Percentiles rank a stretch among this genome's conserved stretches.
phyloP scores from a whole-genome alignment of 179 eudicot species.

The Monotropa hypopitys region DNA sequence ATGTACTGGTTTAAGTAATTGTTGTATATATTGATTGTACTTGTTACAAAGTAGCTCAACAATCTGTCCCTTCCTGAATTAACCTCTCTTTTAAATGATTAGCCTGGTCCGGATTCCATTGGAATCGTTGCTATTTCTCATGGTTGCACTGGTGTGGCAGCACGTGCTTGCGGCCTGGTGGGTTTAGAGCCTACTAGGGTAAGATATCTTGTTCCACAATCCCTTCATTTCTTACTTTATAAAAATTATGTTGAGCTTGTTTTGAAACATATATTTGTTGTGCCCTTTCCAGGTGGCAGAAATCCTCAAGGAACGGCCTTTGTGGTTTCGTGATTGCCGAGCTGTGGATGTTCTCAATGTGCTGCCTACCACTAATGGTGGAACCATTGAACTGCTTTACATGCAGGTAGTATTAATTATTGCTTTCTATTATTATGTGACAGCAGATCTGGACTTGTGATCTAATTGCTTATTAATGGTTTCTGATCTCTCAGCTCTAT shows the following conservation, averaged over 20 bases:
- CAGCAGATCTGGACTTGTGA: neutral
- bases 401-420: slow-evolving; percentile 59
- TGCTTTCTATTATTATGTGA: neutral
- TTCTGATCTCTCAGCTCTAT: slow-evolving; percentile 45
- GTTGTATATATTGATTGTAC: neutral
- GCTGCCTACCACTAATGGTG: slow-evolving; percentile 95
- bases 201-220: slow-evolving; percentile 7
- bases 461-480: neutral
- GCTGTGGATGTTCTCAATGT: slow-evolving; percentile 87
- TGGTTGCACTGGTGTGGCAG: slow-evolving; percentile 98
- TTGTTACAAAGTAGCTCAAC: neutral
- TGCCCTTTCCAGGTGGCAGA: slow-evolving; percentile 58
- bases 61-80: neutral
- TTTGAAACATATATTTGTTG: neutral
- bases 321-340: slow-evolving; percentile 95
- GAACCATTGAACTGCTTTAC: slow-evolving; percentile 95
- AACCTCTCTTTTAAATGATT: neutral
- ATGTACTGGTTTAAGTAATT: neutral
- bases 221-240: neutral
- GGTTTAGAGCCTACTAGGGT: slow-evolving; percentile 97
- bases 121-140: slow-evolving; percentile 99
- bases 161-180: slow-evolving; percentile 93
- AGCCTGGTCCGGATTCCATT: slow-evolving; percentile 99
- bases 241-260: neutral
- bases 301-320: slow-evolving; percentile 93